Conservation (phyloP, 2,329 filamentous ascomycete genomes). For the Alternaria dauci region DNA sequence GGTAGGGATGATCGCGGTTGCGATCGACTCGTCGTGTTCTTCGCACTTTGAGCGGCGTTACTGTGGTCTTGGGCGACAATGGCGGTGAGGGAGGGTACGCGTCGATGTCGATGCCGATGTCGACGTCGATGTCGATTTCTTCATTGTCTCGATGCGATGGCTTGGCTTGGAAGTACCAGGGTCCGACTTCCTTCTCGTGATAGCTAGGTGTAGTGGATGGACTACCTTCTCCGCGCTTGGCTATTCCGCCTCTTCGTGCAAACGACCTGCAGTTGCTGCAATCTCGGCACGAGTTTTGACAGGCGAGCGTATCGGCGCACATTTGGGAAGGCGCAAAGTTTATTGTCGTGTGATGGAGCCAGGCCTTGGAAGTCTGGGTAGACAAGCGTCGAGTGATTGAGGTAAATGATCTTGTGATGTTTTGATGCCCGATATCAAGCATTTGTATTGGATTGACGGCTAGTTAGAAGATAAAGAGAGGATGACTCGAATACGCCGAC, state of each 20-base stretch:
- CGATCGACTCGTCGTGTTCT: conserved; percentile 11
- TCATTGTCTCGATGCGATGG: conserved; percentile 26
- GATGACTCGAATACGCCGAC: background rate
- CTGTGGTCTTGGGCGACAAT: conserved; percentile 27
- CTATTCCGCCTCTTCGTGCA: conserved; percentile 36
- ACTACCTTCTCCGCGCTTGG: conserved; percentile 34
- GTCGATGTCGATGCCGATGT: conserved; percentile 19
- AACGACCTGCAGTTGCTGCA: conserved; percentile 35
- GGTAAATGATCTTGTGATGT: background rate
- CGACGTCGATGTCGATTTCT: conserved; percentile 18
- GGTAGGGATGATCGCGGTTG: conserved; percentile 19
- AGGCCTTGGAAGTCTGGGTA: background rate
- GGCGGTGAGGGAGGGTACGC: conserved; percentile 11
- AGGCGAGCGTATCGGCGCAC: background rate
- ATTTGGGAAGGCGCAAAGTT: background rate
- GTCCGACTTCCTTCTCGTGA: conserved; percentile 16
- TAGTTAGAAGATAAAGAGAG: background rate
- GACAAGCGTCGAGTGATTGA: background rate
- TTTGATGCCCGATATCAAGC: background rate
- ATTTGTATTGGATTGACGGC: background rate
- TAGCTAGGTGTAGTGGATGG: conserved; percentile 16
- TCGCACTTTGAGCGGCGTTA: conserved; percentile 6
- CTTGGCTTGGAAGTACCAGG: conserved; percentile 30
- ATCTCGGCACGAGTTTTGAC: conserved; percentile 24
- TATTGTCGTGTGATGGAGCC: background rate